Conservation (phyloP, 495 filamentous ascomycete genomes). For the Lepidopterella palustris region DNA sequence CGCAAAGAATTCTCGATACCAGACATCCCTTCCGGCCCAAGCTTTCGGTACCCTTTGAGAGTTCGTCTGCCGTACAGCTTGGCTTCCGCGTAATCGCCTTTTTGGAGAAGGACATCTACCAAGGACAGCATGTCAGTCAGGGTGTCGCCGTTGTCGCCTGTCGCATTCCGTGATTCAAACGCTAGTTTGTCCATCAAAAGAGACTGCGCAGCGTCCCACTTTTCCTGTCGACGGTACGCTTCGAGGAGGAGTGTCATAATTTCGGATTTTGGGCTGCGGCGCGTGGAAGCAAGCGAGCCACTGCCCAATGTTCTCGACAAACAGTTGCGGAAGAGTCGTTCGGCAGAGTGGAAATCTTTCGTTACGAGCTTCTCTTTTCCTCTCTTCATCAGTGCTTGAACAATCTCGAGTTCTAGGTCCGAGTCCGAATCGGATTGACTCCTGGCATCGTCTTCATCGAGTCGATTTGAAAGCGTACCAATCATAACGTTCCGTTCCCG, state of each 20-base stretch:
- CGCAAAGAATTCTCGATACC: slow-evolving; percentile 2
- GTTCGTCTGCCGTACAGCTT: slow-evolving; percentile 6
- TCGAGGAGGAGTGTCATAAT: slow-evolving; percentile 1
- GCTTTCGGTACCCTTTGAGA: slow-evolving; percentile 8
- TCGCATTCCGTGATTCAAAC: background rate
- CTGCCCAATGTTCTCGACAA: background rate
- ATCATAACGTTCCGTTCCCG: background rate
- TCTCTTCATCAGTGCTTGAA: background rate
- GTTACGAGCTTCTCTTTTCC: background rate
- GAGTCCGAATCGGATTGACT: slow-evolving; percentile 13
- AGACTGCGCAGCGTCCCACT: slow-evolving; percentile 6
- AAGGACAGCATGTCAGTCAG: slow-evolving; percentile 1
- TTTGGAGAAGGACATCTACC: background rate
- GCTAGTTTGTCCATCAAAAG: slow-evolving; percentile 6
- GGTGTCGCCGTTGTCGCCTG: background rate
- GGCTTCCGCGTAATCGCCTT: slow-evolving; percentile 6
- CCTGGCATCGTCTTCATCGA: background rate
- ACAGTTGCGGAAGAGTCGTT: slow-evolving; percentile 6
- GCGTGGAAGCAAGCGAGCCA: background rate
- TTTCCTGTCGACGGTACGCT: background rate
- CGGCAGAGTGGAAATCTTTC: slow-evolving; percentile 5
- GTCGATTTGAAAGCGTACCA: background rate
- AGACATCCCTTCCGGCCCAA: background rate
- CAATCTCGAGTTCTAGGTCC: slow-evolving; percentile 12
- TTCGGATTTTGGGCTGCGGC: background rate